Percentiles rank a stretch among this genome's conserved stretches.
Conservation (phyloP, 768 basidiomycete species). For the Leccinum subgranulosum region DNA sequence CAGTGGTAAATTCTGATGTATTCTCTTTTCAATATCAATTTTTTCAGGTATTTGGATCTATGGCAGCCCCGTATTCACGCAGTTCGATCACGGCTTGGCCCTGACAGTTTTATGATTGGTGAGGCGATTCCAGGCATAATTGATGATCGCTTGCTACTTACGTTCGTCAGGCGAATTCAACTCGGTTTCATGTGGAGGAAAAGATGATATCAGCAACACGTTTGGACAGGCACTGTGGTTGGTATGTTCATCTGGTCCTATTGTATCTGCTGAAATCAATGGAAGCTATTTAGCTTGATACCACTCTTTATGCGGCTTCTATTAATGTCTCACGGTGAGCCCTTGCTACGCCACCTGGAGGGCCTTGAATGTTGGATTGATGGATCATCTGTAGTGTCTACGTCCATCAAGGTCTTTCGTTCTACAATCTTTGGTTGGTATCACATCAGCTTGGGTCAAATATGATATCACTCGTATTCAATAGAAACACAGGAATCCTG, state of each 20-base stretch:
- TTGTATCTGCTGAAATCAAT: neutral
- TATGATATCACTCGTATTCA: neutral
- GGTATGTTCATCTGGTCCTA: constrained; percentile 27
- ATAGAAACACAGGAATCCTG: constrained; percentile 40
- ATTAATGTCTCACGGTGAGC: constrained; percentile 46
- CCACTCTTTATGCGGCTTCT: constrained; percentile 26
- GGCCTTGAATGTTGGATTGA: neutral
- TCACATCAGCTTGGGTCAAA: neutral
- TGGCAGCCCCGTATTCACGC: constrained; percentile 52
- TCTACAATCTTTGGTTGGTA: constrained; percentile 47
- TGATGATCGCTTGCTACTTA: neutral
- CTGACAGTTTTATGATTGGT: constrained; percentile 50
- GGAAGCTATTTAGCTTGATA: constrained; percentile 11
- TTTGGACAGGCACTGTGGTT: constrained; percentile 57
- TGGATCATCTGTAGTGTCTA: constrained; percentile 36
- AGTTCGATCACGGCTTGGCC: constrained; percentile 45
- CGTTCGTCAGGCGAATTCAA: constrained; percentile 46
- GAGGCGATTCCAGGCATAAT: neutral
- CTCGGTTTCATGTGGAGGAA: constrained; percentile 52
- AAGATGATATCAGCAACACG: constrained; percentile 48
- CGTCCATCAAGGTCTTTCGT: constrained; percentile 46
- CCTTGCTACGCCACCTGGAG: neutral
- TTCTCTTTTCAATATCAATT: neutral
- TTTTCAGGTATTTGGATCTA: constrained; percentile 47
- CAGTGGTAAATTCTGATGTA: constrained; percentile 8